These are phyloP conservation scores for Withania somnifera DNA, from an alignment of 305 asterid genomes.

Conservation along the genomic window DNA sequence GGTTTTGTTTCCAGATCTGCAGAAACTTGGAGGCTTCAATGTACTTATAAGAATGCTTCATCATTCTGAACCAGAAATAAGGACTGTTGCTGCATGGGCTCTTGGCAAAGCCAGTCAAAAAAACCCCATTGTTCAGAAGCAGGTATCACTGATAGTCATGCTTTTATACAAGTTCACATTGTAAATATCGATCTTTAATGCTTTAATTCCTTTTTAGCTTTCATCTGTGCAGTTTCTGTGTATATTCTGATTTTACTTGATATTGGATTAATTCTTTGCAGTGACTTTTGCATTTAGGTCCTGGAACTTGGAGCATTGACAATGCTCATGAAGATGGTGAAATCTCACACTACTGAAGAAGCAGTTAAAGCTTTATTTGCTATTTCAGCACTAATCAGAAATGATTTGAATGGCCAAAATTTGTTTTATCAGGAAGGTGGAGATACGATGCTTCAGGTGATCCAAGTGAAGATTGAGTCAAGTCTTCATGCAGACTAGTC, in stretches of 20 bases:
- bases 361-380: slow-evolving; percentile 72
- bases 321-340: slow-evolving; percentile 52
- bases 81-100: slow-evolving; percentile 60
- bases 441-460: slow-evolving; percentile 70
- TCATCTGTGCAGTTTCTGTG: not conserved
- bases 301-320: slow-evolving; percentile 56
- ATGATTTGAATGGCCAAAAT: slow-evolving; percentile 44
- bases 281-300: slow-evolving; percentile 54
- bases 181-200: not conserved
- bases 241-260: not conserved
- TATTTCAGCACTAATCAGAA: slow-evolving; percentile 71
- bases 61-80: slow-evolving; percentile 37
- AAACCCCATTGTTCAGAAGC: slow-evolving; percentile 64
- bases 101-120: slow-evolving; percentile 91
- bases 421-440: slow-evolving; percentile 60
- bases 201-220: not conserved
- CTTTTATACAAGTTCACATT: not conserved
- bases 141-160: slow-evolving; percentile 31
- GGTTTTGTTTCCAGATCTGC: slow-evolving; percentile 36
- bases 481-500: not conserved
- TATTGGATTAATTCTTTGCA: not conserved
- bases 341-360: slow-evolving; percentile 48
- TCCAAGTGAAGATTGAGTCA: slow-evolving; percentile 6
- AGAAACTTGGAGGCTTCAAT: slow-evolving; percentile 61
- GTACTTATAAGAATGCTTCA: slow-evolving; percentile 43